A percentile compares a stretch with the other conserved stretches of the same genome.
These are phyloP conservation scores for Naegleria gruberi DNA, from an alignment of 208 protist genomes.

Conservation along the genomic window DNA sequence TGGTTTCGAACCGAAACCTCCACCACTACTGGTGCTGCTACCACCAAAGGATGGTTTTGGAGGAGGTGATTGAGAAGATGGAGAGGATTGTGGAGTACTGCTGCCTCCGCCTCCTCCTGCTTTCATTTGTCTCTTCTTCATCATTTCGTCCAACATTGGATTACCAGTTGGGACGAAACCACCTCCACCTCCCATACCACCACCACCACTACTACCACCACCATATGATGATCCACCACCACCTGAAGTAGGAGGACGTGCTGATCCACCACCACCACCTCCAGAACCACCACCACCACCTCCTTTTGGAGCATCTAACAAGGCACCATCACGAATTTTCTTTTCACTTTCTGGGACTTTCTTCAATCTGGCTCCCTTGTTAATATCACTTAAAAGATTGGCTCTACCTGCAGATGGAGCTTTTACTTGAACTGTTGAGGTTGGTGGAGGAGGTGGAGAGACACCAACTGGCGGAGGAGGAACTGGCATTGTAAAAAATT, in stretches of 20 bases:
- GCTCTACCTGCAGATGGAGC: neutral
- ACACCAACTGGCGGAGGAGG: neutral
- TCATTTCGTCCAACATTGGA: constrained; percentile 10
- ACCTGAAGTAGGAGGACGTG: no score
- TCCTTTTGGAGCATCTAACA: neutral
- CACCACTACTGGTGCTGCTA: neutral
- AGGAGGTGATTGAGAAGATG: no score
- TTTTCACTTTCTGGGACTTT: constrained; percentile 1
- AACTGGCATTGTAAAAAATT: no score
- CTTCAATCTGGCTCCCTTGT: neutral
- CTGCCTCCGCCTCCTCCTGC: neutral
- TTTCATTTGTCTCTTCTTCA: neutral
- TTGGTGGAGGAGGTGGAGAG: neutral
- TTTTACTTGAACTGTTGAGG: neutral
- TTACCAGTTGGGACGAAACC: constrained; percentile 2
- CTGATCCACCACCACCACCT: neutral
- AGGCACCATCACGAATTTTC: neutral
- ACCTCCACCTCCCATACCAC: neutral
- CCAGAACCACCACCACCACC: neutral
- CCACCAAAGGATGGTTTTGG: neutral
- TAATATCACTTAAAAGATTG: neutral
- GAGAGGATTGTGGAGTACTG: neutral
- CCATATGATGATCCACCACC: neutral
- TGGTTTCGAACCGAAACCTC: no score
- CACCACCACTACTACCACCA: neutral